Evolutionary conservation across 2,329 filamentous ascomycete genomes (phyloP).

Genomic region (Fusarium coicis): DNA sequence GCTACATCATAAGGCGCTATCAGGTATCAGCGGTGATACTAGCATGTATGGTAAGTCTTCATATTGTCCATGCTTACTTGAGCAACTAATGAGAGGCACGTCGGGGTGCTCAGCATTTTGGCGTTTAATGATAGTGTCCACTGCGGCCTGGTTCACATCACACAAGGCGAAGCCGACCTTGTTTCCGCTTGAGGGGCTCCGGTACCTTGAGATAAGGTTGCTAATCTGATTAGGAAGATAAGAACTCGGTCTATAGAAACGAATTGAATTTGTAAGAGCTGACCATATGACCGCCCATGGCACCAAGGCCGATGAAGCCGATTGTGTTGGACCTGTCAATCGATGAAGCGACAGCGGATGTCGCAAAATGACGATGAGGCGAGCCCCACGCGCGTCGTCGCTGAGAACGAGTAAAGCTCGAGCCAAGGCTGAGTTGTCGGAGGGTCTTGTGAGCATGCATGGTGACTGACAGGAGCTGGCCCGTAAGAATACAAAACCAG

Average conservation of each 20-base stretch:
- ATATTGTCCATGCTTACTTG: not conserved
- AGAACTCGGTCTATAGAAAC: not conserved
- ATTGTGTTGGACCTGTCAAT: not conserved
- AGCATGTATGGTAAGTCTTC: not conserved
- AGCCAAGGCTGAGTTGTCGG: not conserved
- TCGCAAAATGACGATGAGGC: too few relatives aligned
- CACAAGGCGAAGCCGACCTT: not conserved
- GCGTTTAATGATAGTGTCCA: not conserved
- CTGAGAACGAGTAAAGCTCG: not conserved
- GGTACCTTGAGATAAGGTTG: not conserved
- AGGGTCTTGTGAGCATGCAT: not conserved
- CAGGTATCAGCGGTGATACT: not conserved
- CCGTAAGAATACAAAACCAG: too few relatives aligned
- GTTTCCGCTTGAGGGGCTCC: fast-evolving
- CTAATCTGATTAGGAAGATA: too few relatives aligned
- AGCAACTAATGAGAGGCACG: not conserved
- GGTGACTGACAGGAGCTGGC: too few relatives aligned
- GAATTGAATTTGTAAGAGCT: not conserved
- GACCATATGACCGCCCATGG: not conserved
- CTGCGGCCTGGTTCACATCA: not conserved
- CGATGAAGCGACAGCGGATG: not conserved
- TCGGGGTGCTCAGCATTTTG: not conserved
- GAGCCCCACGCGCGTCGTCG: not conserved
- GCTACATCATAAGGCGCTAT: not conserved
- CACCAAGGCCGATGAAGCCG: not conserved